Conservation (phyloP, 2,329 filamentous ascomycete genomes). For the Rhynchosporium agropyri region DNA sequence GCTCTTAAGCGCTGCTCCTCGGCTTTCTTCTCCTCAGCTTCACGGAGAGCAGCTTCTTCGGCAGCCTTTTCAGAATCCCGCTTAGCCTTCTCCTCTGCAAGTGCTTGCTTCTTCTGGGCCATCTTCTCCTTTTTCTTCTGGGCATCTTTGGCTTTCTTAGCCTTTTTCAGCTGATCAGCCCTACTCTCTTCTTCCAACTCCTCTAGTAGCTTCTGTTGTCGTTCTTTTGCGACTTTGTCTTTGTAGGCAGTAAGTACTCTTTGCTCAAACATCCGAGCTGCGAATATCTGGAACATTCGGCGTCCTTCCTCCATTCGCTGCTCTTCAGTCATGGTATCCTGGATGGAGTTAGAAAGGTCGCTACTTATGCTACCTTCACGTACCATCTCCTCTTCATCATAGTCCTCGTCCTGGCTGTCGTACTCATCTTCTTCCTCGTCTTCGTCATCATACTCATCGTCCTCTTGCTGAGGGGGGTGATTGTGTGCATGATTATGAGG, state of each 20-base stretch:
- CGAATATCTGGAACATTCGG: constrained; percentile 99
- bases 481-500: constrained; percentile 57
- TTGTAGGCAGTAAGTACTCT: constrained; percentile 95
- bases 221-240: constrained; percentile 92
- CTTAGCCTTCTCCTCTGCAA: constrained; percentile 87
- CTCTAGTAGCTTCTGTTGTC: constrained; percentile 86
- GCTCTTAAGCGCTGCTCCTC: constrained; percentile 81
- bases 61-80: constrained; percentile 88
- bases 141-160: constrained; percentile 91
- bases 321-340: constrained; percentile 97
- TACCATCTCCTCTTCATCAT: constrained; percentile 78
- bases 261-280: constrained; percentile 98
- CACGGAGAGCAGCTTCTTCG: constrained; percentile 76
- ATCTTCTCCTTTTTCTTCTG: constrained; percentile 96
- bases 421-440: constrained; percentile 63
- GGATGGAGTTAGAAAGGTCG: constrained; percentile 44
- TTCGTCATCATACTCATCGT: constrained; percentile 69
- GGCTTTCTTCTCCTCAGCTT: constrained; percentile 74
- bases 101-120: constrained; percentile 80
- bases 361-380: constrained; percentile 37
- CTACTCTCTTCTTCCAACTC: constrained; percentile 86
- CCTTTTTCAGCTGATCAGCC: constrained; percentile 76
- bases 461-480: constrained; percentile 71
- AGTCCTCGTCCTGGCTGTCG: constrained; percentile 65
- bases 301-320: constrained; percentile 98